A percentile compares a stretch with the other conserved stretches of the same genome.
phyloP scores from a whole-genome alignment of 139 green algal genomes.

The Cymbomonas tetramitiformis region DNA sequence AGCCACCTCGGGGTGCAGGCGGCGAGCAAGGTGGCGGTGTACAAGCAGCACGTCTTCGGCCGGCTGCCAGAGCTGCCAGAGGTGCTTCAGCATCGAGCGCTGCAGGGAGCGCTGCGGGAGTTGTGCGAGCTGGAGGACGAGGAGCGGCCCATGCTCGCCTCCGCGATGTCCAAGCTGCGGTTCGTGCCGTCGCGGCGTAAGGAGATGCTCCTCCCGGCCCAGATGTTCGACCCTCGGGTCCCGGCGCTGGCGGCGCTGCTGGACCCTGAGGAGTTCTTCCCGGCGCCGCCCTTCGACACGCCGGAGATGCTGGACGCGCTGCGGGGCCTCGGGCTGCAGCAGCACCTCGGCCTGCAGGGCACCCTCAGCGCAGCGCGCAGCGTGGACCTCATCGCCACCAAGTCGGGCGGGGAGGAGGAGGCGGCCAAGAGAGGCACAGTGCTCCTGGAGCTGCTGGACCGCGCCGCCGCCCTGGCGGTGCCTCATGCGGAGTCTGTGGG shows the following conservation, averaged over 20 bases:
- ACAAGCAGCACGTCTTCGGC: slow-evolving; percentile 27
- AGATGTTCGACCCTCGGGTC: slow-evolving; percentile 40
- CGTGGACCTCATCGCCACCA: slow-evolving; percentile 17
- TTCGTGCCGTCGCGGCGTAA: slow-evolving; percentile 15
- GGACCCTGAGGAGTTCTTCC: slow-evolving; percentile 33
- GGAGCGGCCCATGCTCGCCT: too few species aligned
- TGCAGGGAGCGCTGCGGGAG: slow-evolving; percentile 25
- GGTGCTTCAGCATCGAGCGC: not conserved
- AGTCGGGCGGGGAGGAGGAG: not conserved
- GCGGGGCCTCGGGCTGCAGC: slow-evolving; percentile 34
- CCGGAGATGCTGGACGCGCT: slow-evolving; percentile 32
- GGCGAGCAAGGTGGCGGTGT: slow-evolving; percentile 22
- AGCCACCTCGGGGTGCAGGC: slow-evolving; percentile 29
- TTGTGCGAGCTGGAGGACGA: slow-evolving; percentile 11
- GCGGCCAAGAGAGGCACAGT: not conserved
- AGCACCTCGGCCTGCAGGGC: slow-evolving; percentile 20
- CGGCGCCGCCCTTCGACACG: slow-evolving; percentile 22
- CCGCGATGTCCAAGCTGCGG: not conserved
- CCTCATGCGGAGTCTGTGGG: too few species aligned
- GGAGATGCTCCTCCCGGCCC: not conserved
- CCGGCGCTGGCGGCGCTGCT: slow-evolving; percentile 30
- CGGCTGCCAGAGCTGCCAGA: slow-evolving; percentile 8
- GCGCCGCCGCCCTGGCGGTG: not conserved
- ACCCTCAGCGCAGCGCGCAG: slow-evolving; percentile 32
- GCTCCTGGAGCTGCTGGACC: slow-evolving; percentile 36